Evolutionary conservation across 768 basidiomycete genomes (phyloP).

Genomic region (Aureoboletus auriporus): DNA sequence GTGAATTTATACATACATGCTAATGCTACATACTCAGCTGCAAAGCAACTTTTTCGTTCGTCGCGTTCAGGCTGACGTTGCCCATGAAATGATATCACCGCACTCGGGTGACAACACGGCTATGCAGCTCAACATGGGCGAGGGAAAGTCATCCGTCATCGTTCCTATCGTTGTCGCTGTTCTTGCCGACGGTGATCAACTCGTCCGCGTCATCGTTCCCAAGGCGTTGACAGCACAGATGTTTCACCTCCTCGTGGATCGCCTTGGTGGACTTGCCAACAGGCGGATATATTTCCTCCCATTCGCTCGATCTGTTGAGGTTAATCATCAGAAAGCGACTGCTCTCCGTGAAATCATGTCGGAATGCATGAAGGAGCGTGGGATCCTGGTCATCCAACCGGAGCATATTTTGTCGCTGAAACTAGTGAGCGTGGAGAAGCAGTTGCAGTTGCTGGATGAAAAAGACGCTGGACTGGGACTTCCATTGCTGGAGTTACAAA

Average conservation of each 20-base stretch:
- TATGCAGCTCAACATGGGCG: constrained; percentile 40
- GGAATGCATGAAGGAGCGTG: constrained; percentile 34
- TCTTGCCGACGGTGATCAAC: constrained; percentile 39
- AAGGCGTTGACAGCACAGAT: constrained; percentile 30
- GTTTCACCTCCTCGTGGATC: constrained; percentile 41
- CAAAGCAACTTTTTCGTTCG: constrained; percentile 43
- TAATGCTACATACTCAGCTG: constrained; percentile 28
- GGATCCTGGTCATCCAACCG: constrained; percentile 44
- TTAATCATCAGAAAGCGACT: constrained; percentile 17
- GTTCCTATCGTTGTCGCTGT: constrained; percentile 39
- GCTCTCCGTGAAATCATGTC: constrained; percentile 3
- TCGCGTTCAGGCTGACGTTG: constrained; percentile 38
- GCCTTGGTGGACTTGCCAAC: constrained; percentile 41
- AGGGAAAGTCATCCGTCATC: constrained; percentile 34
- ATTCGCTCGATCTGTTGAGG: constrained; percentile 37
- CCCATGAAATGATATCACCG: constrained; percentile 46
- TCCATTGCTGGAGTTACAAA: constrained; percentile 15
- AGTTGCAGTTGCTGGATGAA: constrained; percentile 7
- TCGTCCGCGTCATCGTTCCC: constrained; percentile 37
- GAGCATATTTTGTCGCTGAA: constrained; percentile 48
- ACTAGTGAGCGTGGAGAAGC: constrained; percentile 31
- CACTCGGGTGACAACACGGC: constrained; percentile 31
- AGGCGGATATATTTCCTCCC: constrained; percentile 45
- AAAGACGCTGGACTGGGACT: constrained; percentile 8
- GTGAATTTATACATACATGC: no score